These are phyloP conservation scores for Metschnikowia reukaufii DNA, from an alignment of 805 yeast genomes.

Conservation along the genomic window DNA sequence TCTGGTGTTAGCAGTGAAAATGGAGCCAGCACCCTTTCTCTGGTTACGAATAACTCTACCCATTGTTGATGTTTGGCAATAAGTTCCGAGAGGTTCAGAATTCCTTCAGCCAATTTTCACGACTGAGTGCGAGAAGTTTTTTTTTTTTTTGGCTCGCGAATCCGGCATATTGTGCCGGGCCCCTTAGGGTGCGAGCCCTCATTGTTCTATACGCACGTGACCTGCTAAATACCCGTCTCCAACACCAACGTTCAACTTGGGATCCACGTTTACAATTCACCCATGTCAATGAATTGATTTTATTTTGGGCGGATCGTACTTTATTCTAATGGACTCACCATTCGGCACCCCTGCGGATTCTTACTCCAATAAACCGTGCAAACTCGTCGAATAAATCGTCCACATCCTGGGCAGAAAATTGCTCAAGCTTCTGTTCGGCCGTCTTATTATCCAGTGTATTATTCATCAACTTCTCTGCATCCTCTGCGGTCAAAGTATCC, in stretches of 20 bases:
- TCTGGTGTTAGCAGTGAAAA: slow-evolving; percentile 99
- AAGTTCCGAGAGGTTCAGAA: slow-evolving; percentile 10
- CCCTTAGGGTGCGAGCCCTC: slow-evolving; percentile 19
- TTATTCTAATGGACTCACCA: slow-evolving; percentile 10
- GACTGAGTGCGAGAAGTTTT: slow-evolving; percentile 15
- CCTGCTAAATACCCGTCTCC: background rate
- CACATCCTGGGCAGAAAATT: slow-evolving; percentile 47
- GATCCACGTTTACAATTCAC: too few species aligned
- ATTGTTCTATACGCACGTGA: slow-evolving; percentile 13
- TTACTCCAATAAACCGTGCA: slow-evolving; percentile 67
- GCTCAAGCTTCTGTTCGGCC: slow-evolving; percentile 19
- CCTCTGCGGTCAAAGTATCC: slow-evolving; percentile 16
- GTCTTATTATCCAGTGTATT: slow-evolving; percentile 4
- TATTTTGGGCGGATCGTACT: too few species aligned
- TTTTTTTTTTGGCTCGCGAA: slow-evolving; percentile 14
- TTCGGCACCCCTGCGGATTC: slow-evolving; percentile 46
- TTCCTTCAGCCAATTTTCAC: slow-evolving; percentile 13
- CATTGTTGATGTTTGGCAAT: slow-evolving; percentile 23
- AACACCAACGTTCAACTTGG: too few species aligned
- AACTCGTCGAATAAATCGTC: slow-evolving; percentile 59
- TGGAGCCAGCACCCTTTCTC: slow-evolving; percentile 99
- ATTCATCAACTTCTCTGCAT: slow-evolving; percentile 18
- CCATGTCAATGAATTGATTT: too few species aligned
- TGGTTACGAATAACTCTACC: slow-evolving; percentile 99
- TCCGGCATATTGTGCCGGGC: slow-evolving; percentile 15